phyloP scores from a whole-genome alignment of 371 early-diverging fungal genomes.

The Actinomucor elegans region DNA sequence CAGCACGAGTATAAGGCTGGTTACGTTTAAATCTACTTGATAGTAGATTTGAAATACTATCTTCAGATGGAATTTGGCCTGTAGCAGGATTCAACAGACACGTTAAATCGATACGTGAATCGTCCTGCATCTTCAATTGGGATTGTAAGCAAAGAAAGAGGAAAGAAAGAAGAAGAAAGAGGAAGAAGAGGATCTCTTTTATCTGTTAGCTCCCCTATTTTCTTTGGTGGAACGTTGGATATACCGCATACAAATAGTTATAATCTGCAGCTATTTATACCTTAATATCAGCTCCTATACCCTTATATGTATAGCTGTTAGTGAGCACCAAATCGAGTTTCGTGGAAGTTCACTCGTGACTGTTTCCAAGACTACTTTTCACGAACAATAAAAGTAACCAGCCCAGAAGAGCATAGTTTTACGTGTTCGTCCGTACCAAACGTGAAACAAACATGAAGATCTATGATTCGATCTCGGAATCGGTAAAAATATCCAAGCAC shows the following conservation, averaged over 20 bases:
- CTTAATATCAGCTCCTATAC: background rate
- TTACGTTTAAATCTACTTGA: conserved; percentile 55
- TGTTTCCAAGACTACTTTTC: no score
- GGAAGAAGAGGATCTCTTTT: background rate
- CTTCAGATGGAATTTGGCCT: conserved; percentile 52
- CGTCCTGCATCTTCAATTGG: conserved; percentile 42
- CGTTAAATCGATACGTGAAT: conserved; percentile 47
- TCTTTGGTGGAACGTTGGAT: conserved; percentile 15
- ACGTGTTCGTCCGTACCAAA: no score
- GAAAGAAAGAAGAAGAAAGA: background rate
- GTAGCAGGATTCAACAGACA: conserved; percentile 29
- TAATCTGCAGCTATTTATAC: conserved; percentile 13
- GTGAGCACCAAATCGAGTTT: no score
- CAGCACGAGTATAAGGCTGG: conserved; percentile 60
- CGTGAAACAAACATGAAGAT: no score
- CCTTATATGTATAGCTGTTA: no score
- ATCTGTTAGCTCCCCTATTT: conserved; percentile 2
- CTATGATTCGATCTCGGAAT: no score
- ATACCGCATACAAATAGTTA: no score
- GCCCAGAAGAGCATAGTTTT: no score
- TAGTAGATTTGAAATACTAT: conserved; percentile 55
- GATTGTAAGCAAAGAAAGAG: background rate
- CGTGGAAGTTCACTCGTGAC: no score
- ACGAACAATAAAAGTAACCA: no score
- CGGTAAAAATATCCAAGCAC: no score